Evolutionary conservation across 1,139 yeast species (phyloP).

Genomic region (Lodderomyces parapsilosis): DNA sequence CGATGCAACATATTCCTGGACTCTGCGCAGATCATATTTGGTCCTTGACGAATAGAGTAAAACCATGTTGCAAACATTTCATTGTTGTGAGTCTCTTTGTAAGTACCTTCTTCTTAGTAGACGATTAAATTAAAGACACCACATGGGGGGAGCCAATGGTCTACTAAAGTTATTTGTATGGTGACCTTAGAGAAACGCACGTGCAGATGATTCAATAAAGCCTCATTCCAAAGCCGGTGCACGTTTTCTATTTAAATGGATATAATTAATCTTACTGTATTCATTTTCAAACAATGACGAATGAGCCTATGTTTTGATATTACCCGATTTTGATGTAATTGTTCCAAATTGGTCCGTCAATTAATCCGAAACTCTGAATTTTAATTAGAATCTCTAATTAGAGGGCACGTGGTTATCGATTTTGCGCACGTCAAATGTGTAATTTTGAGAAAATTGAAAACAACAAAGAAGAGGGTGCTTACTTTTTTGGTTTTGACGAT

Average conservation of each 20-base stretch:
- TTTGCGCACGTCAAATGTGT: neutral
- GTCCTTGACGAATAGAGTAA: conserved; percentile 85
- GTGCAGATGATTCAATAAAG: too few species aligned
- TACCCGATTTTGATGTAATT: neutral
- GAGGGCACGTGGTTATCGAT: neutral
- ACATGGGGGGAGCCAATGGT: too few species aligned
- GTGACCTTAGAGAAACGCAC: too few species aligned
- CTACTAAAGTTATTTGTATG: too few species aligned
- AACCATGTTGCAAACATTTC: conserved; percentile 84
- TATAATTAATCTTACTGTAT: conserved; percentile 3
- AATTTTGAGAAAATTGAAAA: neutral
- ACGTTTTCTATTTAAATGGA: neutral
- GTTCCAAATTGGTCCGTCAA: neutral
- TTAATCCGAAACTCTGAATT: neutral
- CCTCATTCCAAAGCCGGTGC: neutral
- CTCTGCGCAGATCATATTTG: conserved; percentile 78
- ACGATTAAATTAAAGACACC: too few species aligned
- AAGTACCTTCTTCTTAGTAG: neutral
- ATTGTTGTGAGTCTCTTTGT: neutral
- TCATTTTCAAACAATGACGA: neutral
- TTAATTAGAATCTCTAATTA: neutral
- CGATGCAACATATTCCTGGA: conserved; percentile 89
- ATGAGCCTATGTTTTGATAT: neutral
- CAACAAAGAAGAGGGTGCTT: neutral
- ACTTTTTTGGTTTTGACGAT: neutral